Evolutionary conservation across 2,329 filamentous ascomycete genomes (phyloP).

Genomic region (Colletotrichum sp.): DNA sequence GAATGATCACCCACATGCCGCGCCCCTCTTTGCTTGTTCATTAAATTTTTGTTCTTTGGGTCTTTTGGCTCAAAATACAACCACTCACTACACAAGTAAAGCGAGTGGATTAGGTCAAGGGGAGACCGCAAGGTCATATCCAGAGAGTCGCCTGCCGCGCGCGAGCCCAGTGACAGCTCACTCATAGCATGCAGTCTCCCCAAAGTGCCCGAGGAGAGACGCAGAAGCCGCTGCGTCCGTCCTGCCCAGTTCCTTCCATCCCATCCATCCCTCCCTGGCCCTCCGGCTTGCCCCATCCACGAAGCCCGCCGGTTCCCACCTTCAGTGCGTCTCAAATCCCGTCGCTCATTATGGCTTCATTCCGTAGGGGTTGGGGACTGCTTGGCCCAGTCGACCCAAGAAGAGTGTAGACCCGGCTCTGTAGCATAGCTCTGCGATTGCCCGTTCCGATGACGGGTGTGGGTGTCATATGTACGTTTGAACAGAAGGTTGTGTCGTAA

Average conservation of each 20-base stretch:
- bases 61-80: constrained; percentile 19
- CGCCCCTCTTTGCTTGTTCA: constrained; percentile 15
- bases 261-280: not conserved
- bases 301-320: not conserved
- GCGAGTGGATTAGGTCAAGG: constrained; percentile 13
- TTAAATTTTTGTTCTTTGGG: constrained; percentile 16
- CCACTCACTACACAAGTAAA: constrained; percentile 13
- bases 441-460: constrained; percentile 3
- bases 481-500: constrained; percentile 16
- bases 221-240: not conserved
- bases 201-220: not conserved
- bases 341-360: constrained; percentile 18
- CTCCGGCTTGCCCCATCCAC: not conserved
- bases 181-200: not conserved
- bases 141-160: not conserved
- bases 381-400: not conserved
- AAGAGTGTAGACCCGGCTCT: not conserved
- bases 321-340: constrained; percentile 3
- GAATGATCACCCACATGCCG: constrained; percentile 18
- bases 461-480: constrained; percentile 14
- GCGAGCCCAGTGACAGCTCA: not conserved
- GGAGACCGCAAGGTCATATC: constrained; percentile 5
- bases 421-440: constrained; percentile 14
- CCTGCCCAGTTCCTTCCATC: not conserved
- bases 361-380: constrained; percentile 5